phyloP scores from a whole-genome alignment of 163 green algal genomes.

The Coccomyxa subellipsoidea region DNA sequence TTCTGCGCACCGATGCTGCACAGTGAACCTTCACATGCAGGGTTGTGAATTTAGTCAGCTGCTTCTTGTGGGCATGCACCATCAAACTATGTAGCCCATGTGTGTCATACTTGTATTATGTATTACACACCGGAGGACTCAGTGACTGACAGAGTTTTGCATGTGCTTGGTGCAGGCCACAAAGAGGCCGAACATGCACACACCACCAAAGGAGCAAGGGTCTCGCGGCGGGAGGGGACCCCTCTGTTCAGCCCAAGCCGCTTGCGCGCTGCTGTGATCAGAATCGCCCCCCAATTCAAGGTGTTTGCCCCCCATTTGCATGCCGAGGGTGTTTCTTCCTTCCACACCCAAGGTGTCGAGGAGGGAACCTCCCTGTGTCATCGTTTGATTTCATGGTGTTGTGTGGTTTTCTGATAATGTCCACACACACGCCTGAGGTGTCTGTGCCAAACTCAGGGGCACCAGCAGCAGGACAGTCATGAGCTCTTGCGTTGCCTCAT shows the following conservation, averaged over 20 bases:
- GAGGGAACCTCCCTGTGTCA: too few species aligned
- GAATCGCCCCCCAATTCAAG: constrained; percentile 34
- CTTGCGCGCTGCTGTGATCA: constrained; percentile 29
- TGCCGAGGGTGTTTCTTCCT: too few species aligned
- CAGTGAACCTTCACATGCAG: too few species aligned
- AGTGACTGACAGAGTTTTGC: neutral
- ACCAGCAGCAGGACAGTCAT: constrained; percentile 54
- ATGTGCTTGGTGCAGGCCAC: constrained; percentile 2
- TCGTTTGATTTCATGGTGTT: too few species aligned
- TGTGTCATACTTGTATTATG: neutral
- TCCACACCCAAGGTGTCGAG: too few species aligned
- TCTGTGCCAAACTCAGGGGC: constrained; percentile 20
- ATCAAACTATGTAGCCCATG: too few species aligned
- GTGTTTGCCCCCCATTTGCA: too few species aligned
- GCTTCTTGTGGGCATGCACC: too few species aligned
- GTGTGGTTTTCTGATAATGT: too few species aligned
- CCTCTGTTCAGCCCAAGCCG: constrained; percentile 14
- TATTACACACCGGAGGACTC: neutral
- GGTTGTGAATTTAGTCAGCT: too few species aligned
- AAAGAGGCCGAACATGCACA: constrained; percentile 5
- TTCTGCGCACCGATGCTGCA: too few species aligned
- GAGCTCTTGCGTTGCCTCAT: constrained; percentile 51
- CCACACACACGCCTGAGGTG: too few species aligned
- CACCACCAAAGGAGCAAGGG: constrained; percentile 9
- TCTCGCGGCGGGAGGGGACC: neutral